These are phyloP conservation scores for Plectosphaerella plurivora DNA, from an alignment of 2,329 filamentous ascomycete genomes.

Conservation along the genomic window DNA sequence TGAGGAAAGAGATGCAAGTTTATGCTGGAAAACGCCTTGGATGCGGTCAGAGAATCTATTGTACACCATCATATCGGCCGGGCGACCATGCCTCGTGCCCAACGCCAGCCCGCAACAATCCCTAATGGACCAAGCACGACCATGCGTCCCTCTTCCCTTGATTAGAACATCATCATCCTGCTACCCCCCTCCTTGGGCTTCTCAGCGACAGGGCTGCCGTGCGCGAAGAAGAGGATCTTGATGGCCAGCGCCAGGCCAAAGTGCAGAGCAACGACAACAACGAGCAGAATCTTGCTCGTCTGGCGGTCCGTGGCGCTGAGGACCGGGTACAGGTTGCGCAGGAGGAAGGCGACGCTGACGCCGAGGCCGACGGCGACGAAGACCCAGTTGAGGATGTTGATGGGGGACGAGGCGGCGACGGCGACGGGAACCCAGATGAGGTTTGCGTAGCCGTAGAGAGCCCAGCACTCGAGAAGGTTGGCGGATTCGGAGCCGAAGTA, in stretches of 20 bases:
- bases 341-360: constrained; percentile 75
- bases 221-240: constrained; percentile 94
- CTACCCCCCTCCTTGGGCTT: constrained; percentile 3
- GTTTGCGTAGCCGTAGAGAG: constrained; percentile 93
- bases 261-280: constrained; percentile 81
- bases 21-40: too few relatives aligned
- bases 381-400: constrained; percentile 85
- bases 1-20: too few relatives aligned
- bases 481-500: constrained; percentile 95
- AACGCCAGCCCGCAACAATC: not conserved
- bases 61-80: not conserved
- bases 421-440: constrained; percentile 96
- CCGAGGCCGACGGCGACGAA: constrained; percentile 87
- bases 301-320: constrained; percentile 89
- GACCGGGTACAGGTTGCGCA: constrained; percentile 86
- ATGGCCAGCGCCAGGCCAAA: constrained; percentile 89
- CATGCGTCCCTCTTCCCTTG: not conserved
- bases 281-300: constrained; percentile 80
- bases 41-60: not conserved
- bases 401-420: constrained; percentile 81
- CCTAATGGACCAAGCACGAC: not conserved
- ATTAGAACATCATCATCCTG: not conserved
- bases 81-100: not conserved
- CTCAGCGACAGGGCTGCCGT: constrained; percentile 52
- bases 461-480: constrained; percentile 92